Percentiles rank a stretch among this genome's conserved stretches.
These are phyloP conservation scores for Rhododendron simsii DNA, from an alignment of 148 eudicot species.

Conservation along the genomic window DNA sequence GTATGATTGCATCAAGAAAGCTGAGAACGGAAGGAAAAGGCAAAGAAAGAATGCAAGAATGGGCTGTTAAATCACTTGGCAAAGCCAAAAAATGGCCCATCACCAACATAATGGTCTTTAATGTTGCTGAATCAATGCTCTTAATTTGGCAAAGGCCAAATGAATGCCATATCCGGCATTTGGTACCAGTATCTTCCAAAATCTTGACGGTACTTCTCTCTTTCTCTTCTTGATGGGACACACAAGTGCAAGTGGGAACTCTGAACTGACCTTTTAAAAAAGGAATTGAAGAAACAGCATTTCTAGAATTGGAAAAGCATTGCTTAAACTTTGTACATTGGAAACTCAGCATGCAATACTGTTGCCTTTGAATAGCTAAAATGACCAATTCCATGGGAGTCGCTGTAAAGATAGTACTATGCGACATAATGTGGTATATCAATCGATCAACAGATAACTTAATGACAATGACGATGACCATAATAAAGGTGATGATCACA, in stretches of 20 bases:
- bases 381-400: not conserved
- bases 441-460: not conserved
- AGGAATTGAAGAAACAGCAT: not conserved
- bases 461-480: not conserved
- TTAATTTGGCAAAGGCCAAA: not conserved
- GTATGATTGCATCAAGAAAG: not conserved
- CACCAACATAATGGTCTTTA: not conserved
- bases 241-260: not conserved
- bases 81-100: not conserved
- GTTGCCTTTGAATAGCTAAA: not conserved
- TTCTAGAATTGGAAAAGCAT: not conserved
- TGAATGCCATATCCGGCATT: not conserved
- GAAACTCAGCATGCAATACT: not conserved
- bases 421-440: not conserved
- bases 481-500: not conserved
- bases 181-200: not conserved
- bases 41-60: not conserved
- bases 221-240: not conserved
- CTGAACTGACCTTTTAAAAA: not conserved
- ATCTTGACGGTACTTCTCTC: not conserved
- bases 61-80: not conserved
- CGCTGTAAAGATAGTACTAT: not conserved
- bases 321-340: not conserved
- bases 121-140: not conserved
- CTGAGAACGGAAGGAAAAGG: not conserved